phyloP scores from a whole-genome alignment of 768 basidiomycete genomes.

The Pleurotus citrinopileatus region DNA sequence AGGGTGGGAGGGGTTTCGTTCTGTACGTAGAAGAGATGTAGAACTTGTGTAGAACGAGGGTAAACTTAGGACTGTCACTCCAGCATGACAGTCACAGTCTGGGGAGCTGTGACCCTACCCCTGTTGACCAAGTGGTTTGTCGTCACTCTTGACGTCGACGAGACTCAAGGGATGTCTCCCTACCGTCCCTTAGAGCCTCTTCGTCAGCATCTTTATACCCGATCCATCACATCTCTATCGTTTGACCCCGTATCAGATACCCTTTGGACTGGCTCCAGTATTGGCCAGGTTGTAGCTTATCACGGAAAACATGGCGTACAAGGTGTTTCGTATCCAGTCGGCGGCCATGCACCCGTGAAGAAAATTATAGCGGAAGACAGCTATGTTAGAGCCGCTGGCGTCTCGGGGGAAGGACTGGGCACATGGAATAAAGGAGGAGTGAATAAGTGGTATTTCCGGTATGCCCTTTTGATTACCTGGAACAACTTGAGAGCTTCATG shows the following conservation, averaged over 20 bases:
- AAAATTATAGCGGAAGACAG: conserved; percentile 78
- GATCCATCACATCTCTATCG: conserved; percentile 70
- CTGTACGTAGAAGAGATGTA: too few species aligned
- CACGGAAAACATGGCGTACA: conserved; percentile 61
- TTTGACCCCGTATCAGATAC: conserved; percentile 93
- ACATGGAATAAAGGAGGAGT: conserved; percentile 83
- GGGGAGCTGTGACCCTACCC: too few species aligned
- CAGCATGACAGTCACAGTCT: too few species aligned
- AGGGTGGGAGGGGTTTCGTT: too few species aligned
- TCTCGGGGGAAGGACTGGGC: conserved; percentile 64
- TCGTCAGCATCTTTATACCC: conserved; percentile 29
- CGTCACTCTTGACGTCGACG: too few species aligned
- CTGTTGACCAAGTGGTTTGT: too few species aligned
- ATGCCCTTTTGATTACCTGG: conserved; percentile 18
- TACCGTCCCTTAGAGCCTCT: conserved; percentile 33
- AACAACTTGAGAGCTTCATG: neutral
- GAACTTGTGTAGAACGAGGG: too few species aligned
- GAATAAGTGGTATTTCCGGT: conserved; percentile 83
- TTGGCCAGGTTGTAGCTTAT: conserved; percentile 68
- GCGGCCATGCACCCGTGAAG: conserved; percentile 64
- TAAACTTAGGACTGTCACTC: too few species aligned
- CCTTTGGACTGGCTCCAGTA: conserved; percentile 79
- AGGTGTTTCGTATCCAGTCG: conserved; percentile 74
- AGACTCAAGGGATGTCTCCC: conserved; percentile 18
- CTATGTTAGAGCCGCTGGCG: conserved; percentile 64